Conservation (phyloP, 768 basidiomycete species). For the Amanita exitialis region DNA sequence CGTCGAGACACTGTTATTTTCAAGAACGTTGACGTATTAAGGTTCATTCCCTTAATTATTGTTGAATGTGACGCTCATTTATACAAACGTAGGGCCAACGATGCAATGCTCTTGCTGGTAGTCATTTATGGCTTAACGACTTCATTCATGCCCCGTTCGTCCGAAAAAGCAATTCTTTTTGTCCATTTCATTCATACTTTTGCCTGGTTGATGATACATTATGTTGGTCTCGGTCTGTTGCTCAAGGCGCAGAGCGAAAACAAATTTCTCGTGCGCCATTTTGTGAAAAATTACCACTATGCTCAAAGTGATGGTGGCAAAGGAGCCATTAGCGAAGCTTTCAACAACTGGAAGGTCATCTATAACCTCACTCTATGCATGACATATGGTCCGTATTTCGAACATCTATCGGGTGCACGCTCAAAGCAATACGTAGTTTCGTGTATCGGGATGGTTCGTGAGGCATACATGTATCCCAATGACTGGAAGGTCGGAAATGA, state of each 20-base stretch:
- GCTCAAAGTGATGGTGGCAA: constrained; percentile 54
- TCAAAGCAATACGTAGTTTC: constrained; percentile 48
- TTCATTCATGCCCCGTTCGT: constrained; percentile 47
- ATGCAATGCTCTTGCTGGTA: constrained; percentile 71
- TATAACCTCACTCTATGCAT: constrained; percentile 92
- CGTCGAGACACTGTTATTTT: constrained; percentile 76
- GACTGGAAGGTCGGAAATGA: constrained; percentile 87
- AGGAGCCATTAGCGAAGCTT: constrained; percentile 86
- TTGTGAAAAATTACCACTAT: constrained; percentile 91
- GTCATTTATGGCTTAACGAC: constrained; percentile 56
- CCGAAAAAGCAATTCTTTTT: constrained; percentile 36
- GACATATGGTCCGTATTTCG: constrained; percentile 65
- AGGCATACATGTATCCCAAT: constrained; percentile 72
- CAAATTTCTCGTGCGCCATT: constrained; percentile 91
- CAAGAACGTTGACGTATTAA: constrained; percentile 72
- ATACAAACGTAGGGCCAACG: constrained; percentile 55
- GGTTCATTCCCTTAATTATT: constrained; percentile 32
- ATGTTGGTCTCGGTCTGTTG: constrained; percentile 76
- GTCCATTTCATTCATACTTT: constrained; percentile 80
- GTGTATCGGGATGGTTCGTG: constrained; percentile 79
- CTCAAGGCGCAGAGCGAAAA: constrained; percentile 75
- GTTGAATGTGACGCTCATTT: constrained; percentile 1
- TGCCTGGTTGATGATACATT: constrained; percentile 81
- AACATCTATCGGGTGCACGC: background rate
- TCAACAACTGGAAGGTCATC: constrained; percentile 87